Conservation (phyloP, 306 rosid species). For the Citrullus colocynthis region DNA sequence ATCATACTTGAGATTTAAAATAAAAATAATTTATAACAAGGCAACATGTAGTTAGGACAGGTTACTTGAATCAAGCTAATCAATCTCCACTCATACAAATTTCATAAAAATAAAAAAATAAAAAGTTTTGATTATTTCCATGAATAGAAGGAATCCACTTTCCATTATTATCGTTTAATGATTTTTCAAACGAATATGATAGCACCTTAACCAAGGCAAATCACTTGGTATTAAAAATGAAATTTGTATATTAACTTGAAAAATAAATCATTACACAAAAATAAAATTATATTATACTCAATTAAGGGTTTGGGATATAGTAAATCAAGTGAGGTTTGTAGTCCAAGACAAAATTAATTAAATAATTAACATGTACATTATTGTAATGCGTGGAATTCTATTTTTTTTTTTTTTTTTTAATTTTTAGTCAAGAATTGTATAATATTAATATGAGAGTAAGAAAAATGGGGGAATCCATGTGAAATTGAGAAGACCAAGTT, state of each 20-base stretch:
- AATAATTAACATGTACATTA: neutral
- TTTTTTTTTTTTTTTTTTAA: neutral
- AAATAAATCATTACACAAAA: neutral
- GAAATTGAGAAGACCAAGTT: neutral
- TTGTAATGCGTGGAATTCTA: neutral
- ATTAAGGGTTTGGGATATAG: neutral
- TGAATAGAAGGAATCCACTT: neutral
- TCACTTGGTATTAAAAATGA: neutral
- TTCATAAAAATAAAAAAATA: no score
- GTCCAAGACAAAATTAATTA: neutral
- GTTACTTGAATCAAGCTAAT: neutral
- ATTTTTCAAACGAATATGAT: neutral
- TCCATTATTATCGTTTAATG: neutral
- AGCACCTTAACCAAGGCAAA: neutral
- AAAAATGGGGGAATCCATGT: conserved; percentile 10
- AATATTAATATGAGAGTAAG: neutral
- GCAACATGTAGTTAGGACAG: neutral
- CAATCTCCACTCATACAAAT: neutral
- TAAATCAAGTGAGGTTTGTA: neutral
- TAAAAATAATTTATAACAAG: neutral
- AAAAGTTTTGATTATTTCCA: neutral
- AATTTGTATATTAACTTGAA: neutral
- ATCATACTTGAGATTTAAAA: neutral
- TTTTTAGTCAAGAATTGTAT: neutral
- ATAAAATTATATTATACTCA: neutral